Evolutionary conservation across 2,329 filamentous ascomycete genomes (phyloP).

Genomic region (Polytolypa hystricis): DNA sequence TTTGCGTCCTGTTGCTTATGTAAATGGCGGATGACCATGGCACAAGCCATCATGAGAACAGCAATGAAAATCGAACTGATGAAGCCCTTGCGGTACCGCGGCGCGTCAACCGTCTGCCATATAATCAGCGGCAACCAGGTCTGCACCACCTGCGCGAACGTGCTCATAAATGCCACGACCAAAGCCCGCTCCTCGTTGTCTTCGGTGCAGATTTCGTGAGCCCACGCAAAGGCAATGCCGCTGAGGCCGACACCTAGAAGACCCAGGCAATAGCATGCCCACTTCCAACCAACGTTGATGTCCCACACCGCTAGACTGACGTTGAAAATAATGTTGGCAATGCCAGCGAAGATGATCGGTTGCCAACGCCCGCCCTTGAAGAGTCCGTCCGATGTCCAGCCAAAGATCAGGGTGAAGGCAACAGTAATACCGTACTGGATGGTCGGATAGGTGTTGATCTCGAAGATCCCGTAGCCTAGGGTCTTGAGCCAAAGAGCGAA

Average conservation of each 20-base stretch:
- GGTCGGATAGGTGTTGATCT: slow-evolving; percentile 47
- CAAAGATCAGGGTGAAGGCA: slow-evolving; percentile 47
- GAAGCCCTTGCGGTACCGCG: slow-evolving; percentile 46
- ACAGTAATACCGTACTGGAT: slow-evolving; percentile 46
- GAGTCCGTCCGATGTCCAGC: slow-evolving; percentile 53
- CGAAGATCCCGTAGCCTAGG: slow-evolving; percentile 36
- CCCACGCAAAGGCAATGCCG: slow-evolving; percentile 37
- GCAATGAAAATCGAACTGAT: slow-evolving; percentile 1
- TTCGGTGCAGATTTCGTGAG: slow-evolving; percentile 43
- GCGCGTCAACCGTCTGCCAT: slow-evolving; percentile 55
- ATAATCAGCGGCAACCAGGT: slow-evolving; percentile 57
- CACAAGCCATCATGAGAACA: neutral
- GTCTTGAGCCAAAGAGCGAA: too few relatives aligned
- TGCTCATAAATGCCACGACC: slow-evolving; percentile 56
- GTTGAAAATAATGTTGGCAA: slow-evolving; percentile 32
- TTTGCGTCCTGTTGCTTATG: neutral
- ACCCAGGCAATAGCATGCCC: slow-evolving; percentile 40
- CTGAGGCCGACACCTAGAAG: slow-evolving; percentile 32
- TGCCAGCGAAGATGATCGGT: slow-evolving; percentile 46
- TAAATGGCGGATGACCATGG: neutral
- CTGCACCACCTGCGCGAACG: slow-evolving; percentile 58
- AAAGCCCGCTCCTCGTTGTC: slow-evolving; percentile 57
- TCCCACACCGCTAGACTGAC: slow-evolving; percentile 39
- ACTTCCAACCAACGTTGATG: slow-evolving; percentile 47
- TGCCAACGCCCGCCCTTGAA: slow-evolving; percentile 53